Conservation (phyloP, 169 alveolate species). For the Eimeria falciformis region DNA sequence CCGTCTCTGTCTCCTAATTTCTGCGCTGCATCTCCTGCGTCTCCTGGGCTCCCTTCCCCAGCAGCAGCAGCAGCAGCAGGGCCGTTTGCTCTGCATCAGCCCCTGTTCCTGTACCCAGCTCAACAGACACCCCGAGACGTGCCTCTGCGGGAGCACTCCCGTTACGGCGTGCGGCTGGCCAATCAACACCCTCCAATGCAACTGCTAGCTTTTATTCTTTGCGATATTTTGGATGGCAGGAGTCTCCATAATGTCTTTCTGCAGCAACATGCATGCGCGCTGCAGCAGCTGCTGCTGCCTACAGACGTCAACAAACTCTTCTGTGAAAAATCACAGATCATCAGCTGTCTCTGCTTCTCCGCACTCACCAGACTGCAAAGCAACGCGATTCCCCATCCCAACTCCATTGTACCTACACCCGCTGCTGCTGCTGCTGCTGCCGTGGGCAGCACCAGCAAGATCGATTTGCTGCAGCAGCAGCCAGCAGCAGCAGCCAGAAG, state of each 20-base stretch:
- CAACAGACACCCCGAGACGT: conserved; percentile 8
- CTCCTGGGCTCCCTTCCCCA: neutral
- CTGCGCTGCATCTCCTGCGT: neutral
- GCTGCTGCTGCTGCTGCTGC: neutral
- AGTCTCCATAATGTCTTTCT: conserved; percentile 63
- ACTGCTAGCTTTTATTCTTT: conserved; percentile 67
- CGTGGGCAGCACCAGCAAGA: neutral
- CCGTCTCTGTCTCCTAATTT: neutral
- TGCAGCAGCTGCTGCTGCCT: conserved; percentile 72
- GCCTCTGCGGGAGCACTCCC: conserved; percentile 28
- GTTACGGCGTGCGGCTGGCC: conserved; percentile 52
- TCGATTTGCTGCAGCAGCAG: neutral
- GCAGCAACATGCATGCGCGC: conserved; percentile 17
- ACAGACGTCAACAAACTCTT: conserved; percentile 49
- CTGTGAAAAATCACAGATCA: conserved; percentile 61
- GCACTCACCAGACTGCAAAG: conserved; percentile 64
- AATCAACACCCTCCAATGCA: conserved; percentile 37
- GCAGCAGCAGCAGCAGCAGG: conserved; percentile 18
- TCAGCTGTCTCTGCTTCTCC: conserved; percentile 74
- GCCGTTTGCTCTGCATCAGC: neutral
- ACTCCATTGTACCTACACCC: neutral
- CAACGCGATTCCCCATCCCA: conserved; percentile 4
- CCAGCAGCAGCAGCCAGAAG: conserved; percentile 53
- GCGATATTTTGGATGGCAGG: conserved; percentile 59
- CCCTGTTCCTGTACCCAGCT: conserved; percentile 36